phyloP scores from a whole-genome alignment of 306 rosid species.

The Rosa rugosa region DNA sequence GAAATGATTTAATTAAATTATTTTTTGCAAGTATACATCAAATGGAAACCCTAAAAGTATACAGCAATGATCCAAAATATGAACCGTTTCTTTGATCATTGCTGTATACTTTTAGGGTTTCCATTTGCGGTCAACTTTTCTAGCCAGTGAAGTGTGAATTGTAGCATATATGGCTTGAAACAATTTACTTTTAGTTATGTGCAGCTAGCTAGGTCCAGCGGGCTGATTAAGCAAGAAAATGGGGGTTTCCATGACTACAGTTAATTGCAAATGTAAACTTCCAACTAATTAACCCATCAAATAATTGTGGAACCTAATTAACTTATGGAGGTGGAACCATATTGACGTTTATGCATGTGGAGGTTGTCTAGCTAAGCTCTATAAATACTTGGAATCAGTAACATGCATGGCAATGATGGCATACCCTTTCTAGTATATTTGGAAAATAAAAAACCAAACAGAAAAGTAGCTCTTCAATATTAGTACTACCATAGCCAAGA shows the following conservation, averaged over 20 bases:
- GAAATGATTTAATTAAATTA: too few relatives aligned
- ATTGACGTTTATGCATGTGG: neutral
- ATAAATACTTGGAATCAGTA: neutral
- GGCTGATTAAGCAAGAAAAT: too few relatives aligned
- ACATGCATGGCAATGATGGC: conserved; percentile 7
- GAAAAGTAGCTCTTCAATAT: neutral
- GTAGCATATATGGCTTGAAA: too few relatives aligned
- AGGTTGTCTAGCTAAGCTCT: neutral
- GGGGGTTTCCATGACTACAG: neutral
- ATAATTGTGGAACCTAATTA: neutral
- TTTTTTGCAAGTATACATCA: too few relatives aligned
- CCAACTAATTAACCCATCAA: neutral
- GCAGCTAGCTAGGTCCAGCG: too few relatives aligned
- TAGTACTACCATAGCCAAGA: neutral
- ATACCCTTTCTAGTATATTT: neutral
- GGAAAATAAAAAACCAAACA: neutral
- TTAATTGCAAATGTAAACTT: neutral
- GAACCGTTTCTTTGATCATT: too few relatives aligned
- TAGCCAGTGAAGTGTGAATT: neutral
- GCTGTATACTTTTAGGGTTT: too few relatives aligned
- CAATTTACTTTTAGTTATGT: too few relatives aligned
- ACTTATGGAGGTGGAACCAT: neutral
- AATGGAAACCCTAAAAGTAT: too few relatives aligned
- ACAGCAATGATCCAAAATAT: too few relatives aligned
- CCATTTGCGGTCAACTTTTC: too few relatives aligned